Conservation (phyloP, 2,329 filamentous ascomycete genomes). For the Sclerotinia subarctica region DNA sequence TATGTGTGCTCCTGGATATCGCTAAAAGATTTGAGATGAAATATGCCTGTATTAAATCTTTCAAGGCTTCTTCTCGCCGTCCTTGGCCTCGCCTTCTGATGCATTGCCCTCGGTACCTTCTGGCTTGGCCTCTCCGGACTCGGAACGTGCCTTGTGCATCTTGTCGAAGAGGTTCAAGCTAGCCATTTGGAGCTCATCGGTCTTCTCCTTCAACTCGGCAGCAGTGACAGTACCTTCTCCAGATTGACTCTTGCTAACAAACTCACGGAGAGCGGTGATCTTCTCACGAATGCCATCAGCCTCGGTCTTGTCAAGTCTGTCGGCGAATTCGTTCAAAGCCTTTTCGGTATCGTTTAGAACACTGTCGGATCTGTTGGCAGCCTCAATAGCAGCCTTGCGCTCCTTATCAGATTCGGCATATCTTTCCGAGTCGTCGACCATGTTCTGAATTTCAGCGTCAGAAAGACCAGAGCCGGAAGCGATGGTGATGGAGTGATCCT, state of each 20-base stretch:
- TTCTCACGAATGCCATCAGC: constrained; percentile 91
- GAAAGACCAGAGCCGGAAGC: constrained; percentile 96
- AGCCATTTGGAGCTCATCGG: constrained; percentile 93
- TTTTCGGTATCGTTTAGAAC: constrained; percentile 98
- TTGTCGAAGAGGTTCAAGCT: constrained; percentile 98
- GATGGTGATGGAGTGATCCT: constrained; percentile 99
- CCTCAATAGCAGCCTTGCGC: constrained; percentile 91
- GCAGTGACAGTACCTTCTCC: constrained; percentile 84
- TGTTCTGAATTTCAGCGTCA: constrained; percentile 89
- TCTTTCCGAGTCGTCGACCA: constrained; percentile 97
- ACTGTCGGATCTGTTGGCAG: constrained; percentile 95
- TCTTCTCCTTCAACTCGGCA: constrained; percentile 97
- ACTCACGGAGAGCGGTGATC: constrained; percentile 80
- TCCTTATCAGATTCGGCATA: constrained; percentile 94
- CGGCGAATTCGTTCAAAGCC: constrained; percentile 93
- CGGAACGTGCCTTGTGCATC: constrained; percentile 94
- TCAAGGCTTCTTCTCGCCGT: constrained; percentile 62
- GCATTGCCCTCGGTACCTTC: constrained; percentile 44
- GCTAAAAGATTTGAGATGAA: constrained; percentile 33
- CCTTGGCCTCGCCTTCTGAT: constrained; percentile 71
- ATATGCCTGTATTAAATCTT: constrained; percentile 31
- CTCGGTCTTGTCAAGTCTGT: constrained; percentile 96
- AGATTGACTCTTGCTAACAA: constrained; percentile 89
- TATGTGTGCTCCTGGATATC: constrained; percentile 37
- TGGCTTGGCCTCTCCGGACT: constrained; percentile 54